phyloP scores from a whole-genome alignment of 2,329 filamentous ascomycete genomes.

The Sporothrix curviconia region DNA sequence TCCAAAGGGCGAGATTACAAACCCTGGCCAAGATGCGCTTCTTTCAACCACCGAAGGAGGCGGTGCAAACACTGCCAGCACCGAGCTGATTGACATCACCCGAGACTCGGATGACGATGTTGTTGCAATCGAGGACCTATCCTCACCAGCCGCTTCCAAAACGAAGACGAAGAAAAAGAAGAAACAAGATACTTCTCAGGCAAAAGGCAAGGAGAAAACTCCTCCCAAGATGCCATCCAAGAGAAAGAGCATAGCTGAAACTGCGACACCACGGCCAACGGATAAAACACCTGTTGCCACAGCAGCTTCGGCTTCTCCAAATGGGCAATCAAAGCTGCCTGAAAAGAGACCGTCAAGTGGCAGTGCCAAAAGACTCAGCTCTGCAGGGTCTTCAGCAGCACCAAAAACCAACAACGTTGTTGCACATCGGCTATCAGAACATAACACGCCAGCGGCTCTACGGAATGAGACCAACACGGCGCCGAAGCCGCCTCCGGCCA shows the following conservation, averaged over 20 bases:
- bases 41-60: too few relatives aligned
- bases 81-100: background rate
- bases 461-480: too few relatives aligned
- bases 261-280: background rate
- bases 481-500: too few relatives aligned
- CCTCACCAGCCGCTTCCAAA: background rate
- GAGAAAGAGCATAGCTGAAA: background rate
- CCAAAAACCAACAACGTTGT: too few relatives aligned
- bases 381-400: too few relatives aligned
- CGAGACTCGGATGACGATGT: slow-evolving; percentile 6
- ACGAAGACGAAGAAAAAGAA: slow-evolving; percentile 6
- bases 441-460: too few relatives aligned
- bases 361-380: too few relatives aligned
- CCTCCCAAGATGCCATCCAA: background rate
- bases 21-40: background rate
- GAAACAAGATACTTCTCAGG: background rate
- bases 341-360: background rate
- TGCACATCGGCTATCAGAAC: too few relatives aligned
- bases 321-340: background rate
- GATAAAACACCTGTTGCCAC: background rate
- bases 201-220: background rate
- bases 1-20: background rate
- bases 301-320: background rate
- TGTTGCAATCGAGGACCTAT: background rate
- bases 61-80: background rate